Conservation (phyloP, 2,329 filamentous ascomycete species). For the Helicocarpus griseus region DNA sequence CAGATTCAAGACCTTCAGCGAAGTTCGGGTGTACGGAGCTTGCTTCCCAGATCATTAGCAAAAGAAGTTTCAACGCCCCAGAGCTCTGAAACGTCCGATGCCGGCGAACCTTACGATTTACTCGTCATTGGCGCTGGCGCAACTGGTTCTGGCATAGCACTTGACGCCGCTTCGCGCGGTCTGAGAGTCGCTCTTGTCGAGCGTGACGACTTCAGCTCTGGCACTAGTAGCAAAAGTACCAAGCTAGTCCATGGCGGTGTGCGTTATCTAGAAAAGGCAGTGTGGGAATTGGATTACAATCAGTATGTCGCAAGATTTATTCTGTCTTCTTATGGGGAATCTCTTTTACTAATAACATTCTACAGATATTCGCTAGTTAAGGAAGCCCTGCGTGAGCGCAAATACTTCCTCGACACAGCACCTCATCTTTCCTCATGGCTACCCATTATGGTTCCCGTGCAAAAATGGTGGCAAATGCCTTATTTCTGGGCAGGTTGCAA, state of each 20-base stretch:
- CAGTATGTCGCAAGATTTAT: conserved; percentile 42
- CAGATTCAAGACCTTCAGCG: conserved; percentile 41
- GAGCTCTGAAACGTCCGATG: conserved; percentile 11
- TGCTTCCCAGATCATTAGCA: not conserved
- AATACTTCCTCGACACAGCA: conserved; percentile 73
- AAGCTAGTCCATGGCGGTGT: conserved; percentile 81
- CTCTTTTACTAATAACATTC: not conserved
- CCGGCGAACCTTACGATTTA: conserved; percentile 59
- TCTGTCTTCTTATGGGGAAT: not conserved
- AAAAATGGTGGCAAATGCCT: conserved; percentile 75
- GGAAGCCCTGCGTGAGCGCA: conserved; percentile 71
- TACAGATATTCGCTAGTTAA: conserved; percentile 57
- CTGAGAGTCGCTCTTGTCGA: conserved; percentile 73
- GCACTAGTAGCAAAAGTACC: conserved; percentile 78
- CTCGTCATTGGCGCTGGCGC: conserved; percentile 71
- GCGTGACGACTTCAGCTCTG: conserved; percentile 71
- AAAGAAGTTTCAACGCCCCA: not conserved
- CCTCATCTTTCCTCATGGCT: conserved; percentile 73
- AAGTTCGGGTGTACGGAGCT: conserved; percentile 7
- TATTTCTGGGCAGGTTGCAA: conserved; percentile 66
- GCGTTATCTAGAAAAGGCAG: conserved; percentile 75
- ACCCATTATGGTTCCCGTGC: conserved; percentile 72
- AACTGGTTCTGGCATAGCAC: conserved; percentile 68
- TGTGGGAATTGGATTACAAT: conserved; percentile 75
- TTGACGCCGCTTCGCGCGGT: conserved; percentile 70